Conservation (phyloP, 306 rosid species). For the Delonix regia region DNA sequence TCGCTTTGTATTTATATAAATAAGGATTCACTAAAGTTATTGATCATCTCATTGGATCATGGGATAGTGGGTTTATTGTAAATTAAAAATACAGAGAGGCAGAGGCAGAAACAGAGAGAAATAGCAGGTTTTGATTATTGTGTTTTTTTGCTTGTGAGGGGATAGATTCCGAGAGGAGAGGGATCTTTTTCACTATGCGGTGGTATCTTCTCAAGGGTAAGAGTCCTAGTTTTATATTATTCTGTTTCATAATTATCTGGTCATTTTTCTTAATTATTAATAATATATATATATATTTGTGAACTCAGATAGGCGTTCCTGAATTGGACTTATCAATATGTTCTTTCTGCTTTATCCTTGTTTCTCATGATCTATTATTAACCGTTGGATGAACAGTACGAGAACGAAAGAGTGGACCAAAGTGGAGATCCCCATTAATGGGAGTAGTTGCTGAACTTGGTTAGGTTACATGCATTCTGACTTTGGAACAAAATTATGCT, state of each 20-base stretch:
- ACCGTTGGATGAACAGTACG: slow-evolving; percentile 15
- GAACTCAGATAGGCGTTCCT: neutral
- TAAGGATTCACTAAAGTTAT: neutral
- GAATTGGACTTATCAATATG: neutral
- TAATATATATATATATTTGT: neutral
- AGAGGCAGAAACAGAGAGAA: slow-evolving; percentile 16
- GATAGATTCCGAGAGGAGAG: slow-evolving; percentile 39
- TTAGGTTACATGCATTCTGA: slow-evolving; percentile 24
- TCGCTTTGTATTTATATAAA: neutral
- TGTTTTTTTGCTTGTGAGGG: slow-evolving; percentile 4
- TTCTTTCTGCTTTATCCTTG: slow-evolving; percentile 3
- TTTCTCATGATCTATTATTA: neutral
- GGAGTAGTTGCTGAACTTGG: neutral
- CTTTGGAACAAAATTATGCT: neutral
- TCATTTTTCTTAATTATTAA: neutral
- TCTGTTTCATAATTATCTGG: slow-evolving; percentile 11
- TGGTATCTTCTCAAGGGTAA: slow-evolving; percentile 11
- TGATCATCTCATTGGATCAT: slow-evolving; percentile 11
- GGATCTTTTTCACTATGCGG: slow-evolving; percentile 44
- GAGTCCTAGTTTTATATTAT: neutral
- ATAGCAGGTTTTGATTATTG: slow-evolving; percentile 32
- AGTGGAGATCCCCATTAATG: neutral
- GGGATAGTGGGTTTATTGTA: slow-evolving; percentile 7
- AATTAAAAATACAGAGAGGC: neutral
- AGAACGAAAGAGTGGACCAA: neutral